Base-by-base conservation (phyloP, 768 basidiomycete species). In the Termitomyces sp. region DNA sequence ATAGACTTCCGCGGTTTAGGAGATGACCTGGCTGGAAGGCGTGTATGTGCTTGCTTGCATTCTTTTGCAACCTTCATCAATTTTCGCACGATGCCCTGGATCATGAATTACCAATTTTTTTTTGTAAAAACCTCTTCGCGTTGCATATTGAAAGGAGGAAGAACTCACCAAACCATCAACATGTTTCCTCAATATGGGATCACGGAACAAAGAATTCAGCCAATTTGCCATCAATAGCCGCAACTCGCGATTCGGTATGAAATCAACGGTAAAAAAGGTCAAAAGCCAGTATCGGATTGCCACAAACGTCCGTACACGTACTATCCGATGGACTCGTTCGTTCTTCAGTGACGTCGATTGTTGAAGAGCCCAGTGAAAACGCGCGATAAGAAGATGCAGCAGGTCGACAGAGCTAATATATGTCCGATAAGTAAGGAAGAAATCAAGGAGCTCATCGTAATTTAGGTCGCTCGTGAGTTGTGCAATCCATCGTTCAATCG, bases 401-500 rank as follows among this genome's bases (percentile, higher is more conserved):
- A 97, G 78, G 65, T 94, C 91, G 55, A 88, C 76, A 2, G 89
- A 84, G 53, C 79, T 79, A 68, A 95, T 80, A 70, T 93, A 95
- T 45, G 89, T 84, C 55, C 94, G 85, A 67, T 94, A 97, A 2
- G 93, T 94, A 68, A 96, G 80, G 80, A 97, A 93, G 69, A 95
- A 95, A 65, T 90, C 86, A 56, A 93, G 79, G 30, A 94, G 78
- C 63, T 94, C 90, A 68, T 94, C 92, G 57, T 92, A 90, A 69
- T 90, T 85, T 65, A 94, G 76, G 64, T 90, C 86, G 64, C 87
- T 89, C 32, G 94, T 95, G 50, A 96, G 74, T 66, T 96, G 92
- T 0, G 91, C 92, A 55, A 97, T 87, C 91, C 92, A 93, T 0
- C 94, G 86, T 69, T 95, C 94, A 65, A 95, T 92, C 3, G 92